Base-by-base conservation (phyloP, 345 rosid genomes). In the Salix purpurea region DNA sequence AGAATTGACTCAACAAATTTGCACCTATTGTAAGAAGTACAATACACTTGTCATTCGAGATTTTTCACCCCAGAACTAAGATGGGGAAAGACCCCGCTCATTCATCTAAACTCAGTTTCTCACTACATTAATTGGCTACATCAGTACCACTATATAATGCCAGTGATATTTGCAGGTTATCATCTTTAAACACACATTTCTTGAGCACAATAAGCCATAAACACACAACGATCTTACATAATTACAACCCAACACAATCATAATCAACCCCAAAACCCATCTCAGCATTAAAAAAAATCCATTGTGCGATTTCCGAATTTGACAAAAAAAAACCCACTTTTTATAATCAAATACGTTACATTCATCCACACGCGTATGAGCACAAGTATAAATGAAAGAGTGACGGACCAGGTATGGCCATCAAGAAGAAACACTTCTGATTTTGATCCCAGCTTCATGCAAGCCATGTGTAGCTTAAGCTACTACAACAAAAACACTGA, bases 391-490 rank as follows among this genome's bases (percentile, higher is more conserved):
- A 71, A 46, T 15, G 34, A 48, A 37, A 62, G 16, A 40, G 72
- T 36, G 69, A 78, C 85, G 77, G 3, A 94, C 98, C 98, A 91
- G 76, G 87, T 77, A 69, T 83, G 79, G 72, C 91, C 94, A 68
- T 87, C 91, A 24, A 86, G 93, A 81, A 74, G 90, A 85, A 95
- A 93, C 60, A 81, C 87, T 21, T 95, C 97, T 76, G 96, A 83
- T 86, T 95, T 95, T 67, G 99, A 95, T 81, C 98, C 99, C 69
- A 95, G 86, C 86, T 85, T 95, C 93, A 93, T 83, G 90, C 84
- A 85, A 42, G 97, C 94, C 97, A 93, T 93, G 67, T 73, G 32
- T 61, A 42, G 56, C 52, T 23, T 73, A 78, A 80, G 46, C 73
- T 58, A 67, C 67, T 61, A 36, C 65, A 74, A 30, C 4, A 28